Evolutionary conservation across 805 yeast genomes (phyloP).

Genomic region (Metschnikowia baotianmanensis): DNA sequence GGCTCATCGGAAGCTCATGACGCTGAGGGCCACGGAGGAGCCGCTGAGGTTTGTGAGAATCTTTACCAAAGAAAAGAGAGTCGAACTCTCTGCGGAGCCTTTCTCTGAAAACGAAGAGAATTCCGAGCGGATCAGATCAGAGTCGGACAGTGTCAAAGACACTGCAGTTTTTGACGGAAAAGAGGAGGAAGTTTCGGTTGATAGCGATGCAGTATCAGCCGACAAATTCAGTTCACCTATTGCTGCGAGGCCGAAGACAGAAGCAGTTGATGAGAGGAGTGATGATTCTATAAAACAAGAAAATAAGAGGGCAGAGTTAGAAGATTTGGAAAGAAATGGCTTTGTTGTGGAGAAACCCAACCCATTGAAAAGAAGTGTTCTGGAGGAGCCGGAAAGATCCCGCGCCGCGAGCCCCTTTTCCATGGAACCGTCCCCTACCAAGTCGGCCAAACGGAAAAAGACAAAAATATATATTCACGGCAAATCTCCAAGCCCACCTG

Average conservation of each 20-base stretch:
- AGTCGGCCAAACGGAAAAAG: constrained; percentile 23
- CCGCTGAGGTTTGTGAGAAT: constrained; percentile 6
- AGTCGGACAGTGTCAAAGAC: too few species aligned
- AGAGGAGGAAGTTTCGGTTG: too few species aligned
- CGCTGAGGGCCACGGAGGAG: background rate
- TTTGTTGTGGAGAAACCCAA: constrained; percentile 1
- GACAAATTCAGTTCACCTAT: too few species aligned
- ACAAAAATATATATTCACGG: constrained; percentile 29
- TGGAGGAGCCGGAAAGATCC: constrained; percentile 7
- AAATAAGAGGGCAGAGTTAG: too few species aligned
- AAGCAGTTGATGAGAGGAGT: too few species aligned
- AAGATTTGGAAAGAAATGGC: too few species aligned
- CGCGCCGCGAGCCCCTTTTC: constrained; percentile 19
- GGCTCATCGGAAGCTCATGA: background rate
- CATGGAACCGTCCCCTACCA: constrained; percentile 9
- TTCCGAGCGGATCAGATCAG: too few species aligned
- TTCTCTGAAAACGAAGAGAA: background rate
- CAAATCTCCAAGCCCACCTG: constrained; percentile 11
- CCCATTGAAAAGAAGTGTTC: constrained; percentile 1
- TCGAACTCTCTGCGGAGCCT: constrained; percentile 3
- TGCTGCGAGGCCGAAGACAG: too few species aligned
- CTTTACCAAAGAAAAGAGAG: constrained; percentile 2
- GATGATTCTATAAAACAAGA: too few species aligned
- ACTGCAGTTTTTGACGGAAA: too few species aligned
- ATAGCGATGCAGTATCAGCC: too few species aligned